These are phyloP conservation scores for Globisporangium megalacanthum DNA, from an alignment of 352 stramenopile species.

Conservation along the genomic window DNA sequence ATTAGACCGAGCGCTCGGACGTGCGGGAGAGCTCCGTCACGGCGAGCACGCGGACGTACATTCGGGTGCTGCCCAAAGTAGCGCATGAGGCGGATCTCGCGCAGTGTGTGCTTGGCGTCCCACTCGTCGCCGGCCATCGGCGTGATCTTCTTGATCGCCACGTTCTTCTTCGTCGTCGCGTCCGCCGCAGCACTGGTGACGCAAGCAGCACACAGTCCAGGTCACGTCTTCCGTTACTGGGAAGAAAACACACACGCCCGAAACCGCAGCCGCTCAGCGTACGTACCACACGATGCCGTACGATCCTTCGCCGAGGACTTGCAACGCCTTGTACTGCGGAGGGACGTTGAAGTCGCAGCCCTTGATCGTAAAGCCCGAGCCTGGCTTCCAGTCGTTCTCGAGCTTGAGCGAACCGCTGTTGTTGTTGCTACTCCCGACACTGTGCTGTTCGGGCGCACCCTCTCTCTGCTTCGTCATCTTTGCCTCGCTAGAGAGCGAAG, in stretches of 20 bases:
- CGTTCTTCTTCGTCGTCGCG: conserved; percentile 64
- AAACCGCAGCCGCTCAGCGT: conserved; percentile 1
- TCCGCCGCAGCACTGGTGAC: conserved; percentile 64
- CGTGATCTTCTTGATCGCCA: conserved; percentile 92
- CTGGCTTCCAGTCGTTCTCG: conserved; percentile 52
- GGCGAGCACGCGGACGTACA: conserved; percentile 34
- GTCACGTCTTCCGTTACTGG: too few species aligned
- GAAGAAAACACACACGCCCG: too few species aligned
- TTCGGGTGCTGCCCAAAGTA: conserved; percentile 89
- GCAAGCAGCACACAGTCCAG: conserved; percentile 1
- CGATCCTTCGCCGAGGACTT: conserved; percentile 88
- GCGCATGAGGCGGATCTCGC: conserved; percentile 89
- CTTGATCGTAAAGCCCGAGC: conserved; percentile 76
- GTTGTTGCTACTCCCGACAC: not conserved
- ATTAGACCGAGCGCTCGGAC: conserved; percentile 69
- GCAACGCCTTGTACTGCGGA: conserved; percentile 68
- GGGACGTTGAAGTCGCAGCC: conserved; percentile 83
- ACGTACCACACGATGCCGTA: conserved; percentile 90
- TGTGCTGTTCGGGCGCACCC: not conserved
- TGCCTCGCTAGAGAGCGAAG: not conserved
- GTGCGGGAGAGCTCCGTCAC: conserved; percentile 78
- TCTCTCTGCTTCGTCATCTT: not conserved
- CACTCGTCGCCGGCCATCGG: conserved; percentile 88
- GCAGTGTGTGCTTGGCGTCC: conserved; percentile 88
- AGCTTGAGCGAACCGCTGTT: conserved; percentile 17